phyloP scores from a whole-genome alignment of 1,284 basidiomycete genomes.

The Naganishia albida region DNA sequence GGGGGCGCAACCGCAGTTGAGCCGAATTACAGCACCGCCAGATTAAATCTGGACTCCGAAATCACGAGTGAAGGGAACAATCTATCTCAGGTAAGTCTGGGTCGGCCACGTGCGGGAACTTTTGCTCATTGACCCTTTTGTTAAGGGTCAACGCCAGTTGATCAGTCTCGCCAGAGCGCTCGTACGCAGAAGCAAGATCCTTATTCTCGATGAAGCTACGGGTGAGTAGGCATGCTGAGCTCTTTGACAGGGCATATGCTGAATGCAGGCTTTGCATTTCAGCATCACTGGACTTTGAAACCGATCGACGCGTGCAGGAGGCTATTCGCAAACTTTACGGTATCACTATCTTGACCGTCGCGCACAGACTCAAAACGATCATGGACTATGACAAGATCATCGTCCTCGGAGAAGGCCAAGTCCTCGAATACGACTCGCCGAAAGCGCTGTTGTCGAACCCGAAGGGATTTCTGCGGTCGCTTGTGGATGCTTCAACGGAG shows the following conservation, averaged over 20 bases:
- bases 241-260: not conserved
- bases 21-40: slow-evolving; percentile 41
- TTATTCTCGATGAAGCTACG: slow-evolving; percentile 60
- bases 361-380: slow-evolving; percentile 57
- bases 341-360: slow-evolving; percentile 54
- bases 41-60: slow-evolving; percentile 49
- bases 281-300: slow-evolving; percentile 55
- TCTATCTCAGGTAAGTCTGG: slow-evolving; percentile 59
- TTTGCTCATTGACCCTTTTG: not conserved
- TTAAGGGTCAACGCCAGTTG: slow-evolving; percentile 67
- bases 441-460: slow-evolving; percentile 59
- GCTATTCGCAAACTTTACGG: slow-evolving; percentile 56
- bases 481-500: slow-evolving; percentile 24
- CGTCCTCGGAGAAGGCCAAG: slow-evolving; percentile 58
- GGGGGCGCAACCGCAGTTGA: slow-evolving; percentile 33
- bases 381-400: slow-evolving; percentile 60
- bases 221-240: slow-evolving; percentile 18
- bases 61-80: slow-evolving; percentile 60
- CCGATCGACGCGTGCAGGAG: slow-evolving; percentile 57
- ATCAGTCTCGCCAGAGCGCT: slow-evolving; percentile 61
- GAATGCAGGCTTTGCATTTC: slow-evolving; percentile 39
- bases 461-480: slow-evolving; percentile 13
- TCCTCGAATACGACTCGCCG: slow-evolving; percentile 63
- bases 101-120: slow-evolving; percentile 54
- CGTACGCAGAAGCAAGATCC: slow-evolving; percentile 57